Evolutionary conservation across 1,284 basidiomycete genomes (phyloP).

Genomic region (Ustilago cynodontis): DNA sequence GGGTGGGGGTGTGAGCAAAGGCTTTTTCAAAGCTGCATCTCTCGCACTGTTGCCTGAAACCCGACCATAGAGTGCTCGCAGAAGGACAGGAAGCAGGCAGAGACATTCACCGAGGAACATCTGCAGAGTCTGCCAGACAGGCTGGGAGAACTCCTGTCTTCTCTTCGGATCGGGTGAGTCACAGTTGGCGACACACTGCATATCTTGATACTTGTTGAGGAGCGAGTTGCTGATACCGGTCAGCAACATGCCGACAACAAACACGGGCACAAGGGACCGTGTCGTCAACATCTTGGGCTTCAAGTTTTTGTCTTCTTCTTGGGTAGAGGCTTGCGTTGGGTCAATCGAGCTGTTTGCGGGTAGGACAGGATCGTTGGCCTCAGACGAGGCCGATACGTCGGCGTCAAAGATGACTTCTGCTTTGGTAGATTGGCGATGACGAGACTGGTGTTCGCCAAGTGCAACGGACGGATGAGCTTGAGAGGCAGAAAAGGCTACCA

Average conservation of each 20-base stretch:
- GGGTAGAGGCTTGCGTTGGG: background rate
- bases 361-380: background rate
- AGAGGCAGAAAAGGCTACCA: slow-evolving; percentile 38
- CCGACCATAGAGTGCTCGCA: slow-evolving; percentile 34
- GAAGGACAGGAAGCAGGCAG: slow-evolving; percentile 61
- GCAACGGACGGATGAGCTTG: slow-evolving; percentile 28
- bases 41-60: slow-evolving; percentile 16
- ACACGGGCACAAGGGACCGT: slow-evolving; percentile 65
- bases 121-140: slow-evolving; percentile 69
- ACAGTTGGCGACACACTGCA: slow-evolving; percentile 71
- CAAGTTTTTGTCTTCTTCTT: background rate
- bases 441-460: slow-evolving; percentile 21
- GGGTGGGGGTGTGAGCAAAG: slow-evolving; percentile 38
- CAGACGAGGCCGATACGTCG: slow-evolving; percentile 8
- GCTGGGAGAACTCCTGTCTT: slow-evolving; percentile 62
- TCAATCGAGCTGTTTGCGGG: background rate
- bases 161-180: slow-evolving; percentile 49
- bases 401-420: background rate
- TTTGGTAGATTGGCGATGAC: slow-evolving; percentile 11
- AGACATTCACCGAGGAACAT: slow-evolving; percentile 71
- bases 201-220: slow-evolving; percentile 70
- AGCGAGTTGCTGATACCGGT: slow-evolving; percentile 71
- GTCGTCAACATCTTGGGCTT: slow-evolving; percentile 39
- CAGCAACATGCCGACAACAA: slow-evolving; percentile 73
- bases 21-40: slow-evolving; percentile 50